Percentiles rank a stretch among this genome's conserved stretches.
These are phyloP conservation scores for Ammopiptanthus mongolicus DNA, from an alignment of 306 rosid species.

Conservation along the genomic window DNA sequence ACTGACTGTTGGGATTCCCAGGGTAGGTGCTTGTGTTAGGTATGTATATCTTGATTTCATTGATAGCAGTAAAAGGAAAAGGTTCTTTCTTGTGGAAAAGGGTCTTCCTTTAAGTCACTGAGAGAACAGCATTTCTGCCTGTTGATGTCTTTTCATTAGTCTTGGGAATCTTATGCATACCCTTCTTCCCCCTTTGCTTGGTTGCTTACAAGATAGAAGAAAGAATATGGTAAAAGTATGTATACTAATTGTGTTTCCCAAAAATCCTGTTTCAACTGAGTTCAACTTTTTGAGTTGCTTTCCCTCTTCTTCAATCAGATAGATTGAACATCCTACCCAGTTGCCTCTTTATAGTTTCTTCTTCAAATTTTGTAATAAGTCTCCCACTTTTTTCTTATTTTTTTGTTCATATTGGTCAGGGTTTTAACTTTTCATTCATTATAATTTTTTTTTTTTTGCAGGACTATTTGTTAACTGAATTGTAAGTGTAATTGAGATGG, in stretches of 20 bases:
- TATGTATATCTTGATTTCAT: conserved; percentile 20
- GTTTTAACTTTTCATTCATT: conserved; percentile 3
- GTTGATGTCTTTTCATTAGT: conserved; percentile 24
- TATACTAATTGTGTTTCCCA: conserved; percentile 21
- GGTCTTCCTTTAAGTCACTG: conserved; percentile 40
- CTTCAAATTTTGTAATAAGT: conserved; percentile 7
- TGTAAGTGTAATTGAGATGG: conserved; percentile 43
- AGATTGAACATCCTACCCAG: conserved; percentile 14
- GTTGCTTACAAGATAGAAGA: conserved; percentile 39
- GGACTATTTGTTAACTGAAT: conserved; percentile 37
- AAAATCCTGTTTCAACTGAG: conserved; percentile 10
- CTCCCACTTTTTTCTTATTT: background rate
- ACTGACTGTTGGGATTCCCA: conserved; percentile 39
- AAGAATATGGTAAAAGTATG: conserved; percentile 24
- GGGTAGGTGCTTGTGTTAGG: conserved; percentile 19
- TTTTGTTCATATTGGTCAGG: conserved; percentile 1
- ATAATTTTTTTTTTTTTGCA: conserved; percentile 26
- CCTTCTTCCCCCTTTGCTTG: conserved; percentile 33
- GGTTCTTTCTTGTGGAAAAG: conserved; percentile 38
- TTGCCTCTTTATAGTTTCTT: conserved; percentile 4
- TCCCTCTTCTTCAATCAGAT: conserved; percentile 25
- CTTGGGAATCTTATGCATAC: conserved; percentile 31
- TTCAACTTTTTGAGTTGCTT: conserved; percentile 21
- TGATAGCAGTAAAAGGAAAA: conserved; percentile 31
- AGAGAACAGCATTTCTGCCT: conserved; percentile 14